Base-by-base conservation (phyloP, 192 early-diverging fungal species). In the Coemansia sp. region DNA sequence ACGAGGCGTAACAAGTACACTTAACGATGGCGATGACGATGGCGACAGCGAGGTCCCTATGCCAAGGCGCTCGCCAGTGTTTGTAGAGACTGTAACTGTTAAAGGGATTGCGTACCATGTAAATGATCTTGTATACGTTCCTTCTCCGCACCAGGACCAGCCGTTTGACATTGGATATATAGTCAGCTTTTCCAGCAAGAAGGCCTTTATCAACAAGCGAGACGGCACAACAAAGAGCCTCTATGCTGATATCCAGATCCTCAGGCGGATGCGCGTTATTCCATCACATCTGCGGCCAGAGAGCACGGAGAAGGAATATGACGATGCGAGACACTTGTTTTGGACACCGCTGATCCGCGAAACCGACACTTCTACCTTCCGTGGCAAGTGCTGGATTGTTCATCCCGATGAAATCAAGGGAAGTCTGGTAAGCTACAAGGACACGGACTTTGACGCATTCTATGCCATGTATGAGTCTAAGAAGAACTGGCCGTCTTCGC, bases 121-220 rank as follows among this genome's bases (percentile, higher is more conserved):
- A 19, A 41, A 76, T 41, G 89, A 90, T 61, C 85, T 86, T 45
- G 85, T 86, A 0, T 90, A 88, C 45, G 66, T 89, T 10, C 76
- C 77, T 19, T 78, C 86, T 16, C 73, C 76, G 50, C 56, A 70
- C 37, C 63, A 39, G 16, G 69, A 74, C 20, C 68, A 71, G 54
- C 85, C 88, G 17, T 87, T 87, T 71, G 67, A 75, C 32, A 84
- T 89, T 43, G 87, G 81, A 4, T 85, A 87, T 19, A 84, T 89
- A 61, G 45, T 75, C 14, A 70, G 70, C 22, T 70, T 87, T 38
- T 42, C 59, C 39, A 25, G 49, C 45, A 54, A 54, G 19, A 54
- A 54, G 20, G 51, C 51, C 5, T 54, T 54, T 25, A 54, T 54
- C 22, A 54, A 54, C 10, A 54, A 25, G 11, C 20, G 14, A 22